phyloP scores from a whole-genome alignment of 1,139 yeast species.

The Scheffersomyces insectosa region DNA sequence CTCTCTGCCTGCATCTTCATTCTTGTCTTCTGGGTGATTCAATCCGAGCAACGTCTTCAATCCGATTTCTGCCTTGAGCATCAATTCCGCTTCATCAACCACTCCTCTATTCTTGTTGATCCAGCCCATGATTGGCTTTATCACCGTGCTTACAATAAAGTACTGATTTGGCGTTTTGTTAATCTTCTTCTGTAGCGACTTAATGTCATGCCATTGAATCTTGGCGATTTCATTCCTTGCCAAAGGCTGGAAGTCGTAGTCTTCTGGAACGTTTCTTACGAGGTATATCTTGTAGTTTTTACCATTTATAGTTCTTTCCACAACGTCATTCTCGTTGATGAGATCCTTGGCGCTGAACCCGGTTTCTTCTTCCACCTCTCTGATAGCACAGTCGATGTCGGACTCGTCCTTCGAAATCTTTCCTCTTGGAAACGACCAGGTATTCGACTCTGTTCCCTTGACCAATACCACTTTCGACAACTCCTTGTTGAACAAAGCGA shows the following conservation, averaged over 20 bases:
- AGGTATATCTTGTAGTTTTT: slow-evolving; percentile 85
- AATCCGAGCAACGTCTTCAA: slow-evolving; percentile 67
- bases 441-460: slow-evolving; percentile 77
- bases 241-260: slow-evolving; percentile 68
- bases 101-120: slow-evolving; percentile 55
- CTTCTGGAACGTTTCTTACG: slow-evolving; percentile 78
- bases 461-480: slow-evolving; percentile 76
- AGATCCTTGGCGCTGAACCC: slow-evolving; percentile 79
- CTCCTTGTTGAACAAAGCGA: slow-evolving; percentile 76
- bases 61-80: slow-evolving; percentile 58
- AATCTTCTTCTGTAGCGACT: slow-evolving; percentile 34
- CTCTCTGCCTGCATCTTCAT: slow-evolving; percentile 74
- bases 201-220: slow-evolving; percentile 48
- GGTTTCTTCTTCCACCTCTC: slow-evolving; percentile 95
- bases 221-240: slow-evolving; percentile 84
- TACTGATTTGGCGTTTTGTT: slow-evolving; percentile 47
- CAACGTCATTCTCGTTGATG: slow-evolving; percentile 67
- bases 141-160: slow-evolving; percentile 60
- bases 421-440: slow-evolving; percentile 98
- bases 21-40: slow-evolving; percentile 25
- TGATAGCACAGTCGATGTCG: slow-evolving; percentile 88
- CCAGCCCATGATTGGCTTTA: slow-evolving; percentile 61
- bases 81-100: slow-evolving; percentile 55
- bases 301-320: slow-evolving; percentile 80
- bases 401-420: slow-evolving; percentile 92